Base-by-base conservation (phyloP, 2,329 filamentous ascomycete species). In the Fusarium piperis region DNA sequence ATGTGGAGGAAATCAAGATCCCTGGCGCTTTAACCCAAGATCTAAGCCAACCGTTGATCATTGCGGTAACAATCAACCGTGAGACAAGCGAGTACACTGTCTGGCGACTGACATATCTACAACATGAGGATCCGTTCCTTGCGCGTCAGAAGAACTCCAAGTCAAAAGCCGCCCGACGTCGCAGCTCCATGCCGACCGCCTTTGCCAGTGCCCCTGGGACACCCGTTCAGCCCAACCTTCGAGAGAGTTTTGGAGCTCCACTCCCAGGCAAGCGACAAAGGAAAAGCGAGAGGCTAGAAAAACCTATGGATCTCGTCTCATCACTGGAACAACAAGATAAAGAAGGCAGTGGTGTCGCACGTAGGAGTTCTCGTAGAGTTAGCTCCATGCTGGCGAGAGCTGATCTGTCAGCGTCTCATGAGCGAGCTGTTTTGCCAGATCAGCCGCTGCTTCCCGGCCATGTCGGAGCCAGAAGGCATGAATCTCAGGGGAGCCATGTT, bases 331-430 rank as follows among this genome's bases (percentile, higher is more conserved):
- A 92, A 56, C 81, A 83, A 44, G 92, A 94, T 63, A 87, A 87
- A 59, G 84, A 87, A 62, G 85, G 83, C 12, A 78, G 80, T n/a
- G 84, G 86, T 16, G 84, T 85, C 13, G 86, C 86, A 0, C 83
- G 89, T 58, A 85, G 89, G 65, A 89, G 89, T 68, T 92, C 90
- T 18, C 90, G 96, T 46, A 90, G 96, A 57, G 92, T 98, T 28
- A 99, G 96, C 83, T 98, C 95, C 16, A 88, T 97, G 82, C 86
- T 98, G 59, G 95, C 95, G 16, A 88, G 95, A 76, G 93, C 93
- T 33, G 95, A 98, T 78, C 84, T 98, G 20, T 95, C 94, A 0
- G 92, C 93, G 11, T 96, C 92, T 16, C 93, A 95, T 72, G 94
- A 97, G 74, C 88, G 93, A 75, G 87, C 91, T 1, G 88, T 91